Evolutionary conservation across 2,329 filamentous ascomycete species (phyloP).

Genomic region (Xylaria sp.): DNA sequence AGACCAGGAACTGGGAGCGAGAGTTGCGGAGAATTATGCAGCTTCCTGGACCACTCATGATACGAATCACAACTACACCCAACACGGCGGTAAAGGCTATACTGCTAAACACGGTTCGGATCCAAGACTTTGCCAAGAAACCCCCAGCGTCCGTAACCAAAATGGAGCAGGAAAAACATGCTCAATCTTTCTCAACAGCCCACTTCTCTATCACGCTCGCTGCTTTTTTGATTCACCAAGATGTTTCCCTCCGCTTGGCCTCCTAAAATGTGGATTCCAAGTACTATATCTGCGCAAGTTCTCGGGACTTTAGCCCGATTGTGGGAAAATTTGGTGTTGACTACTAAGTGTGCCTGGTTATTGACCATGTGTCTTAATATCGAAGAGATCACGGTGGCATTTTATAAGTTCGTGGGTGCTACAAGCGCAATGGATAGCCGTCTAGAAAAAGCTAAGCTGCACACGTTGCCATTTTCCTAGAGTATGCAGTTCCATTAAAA

Average conservation of each 20-base stretch:
- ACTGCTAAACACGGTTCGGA: background rate
- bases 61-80: background rate
- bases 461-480: background rate
- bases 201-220: slow-evolving; percentile 19
- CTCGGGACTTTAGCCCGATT: background rate
- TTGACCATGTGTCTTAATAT: background rate
- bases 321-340: background rate
- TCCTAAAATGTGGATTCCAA: slow-evolving; percentile 1
- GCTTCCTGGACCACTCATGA: slow-evolving; percentile 7
- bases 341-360: background rate
- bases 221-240: background rate
- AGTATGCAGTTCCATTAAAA: background rate
- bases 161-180: slow-evolving; percentile 43
- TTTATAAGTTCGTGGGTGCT: slow-evolving; percentile 10
- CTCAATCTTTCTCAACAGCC: slow-evolving; percentile 47
- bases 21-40: slow-evolving; percentile 1
- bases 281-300: slow-evolving; percentile 14
- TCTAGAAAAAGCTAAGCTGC: background rate
- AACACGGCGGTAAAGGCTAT: background rate
- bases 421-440: background rate
- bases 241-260: slow-evolving; percentile 9
- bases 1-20: slow-evolving; percentile 1
- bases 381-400: background rate
- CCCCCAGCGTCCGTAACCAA: slow-evolving; percentile 30
- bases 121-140: slow-evolving; percentile 14